Percentiles rank a stretch among this genome's conserved stretches.
These are phyloP conservation scores for Galerina marginata DNA, from an alignment of 768 basidiomycete species.

Conservation along the genomic window DNA sequence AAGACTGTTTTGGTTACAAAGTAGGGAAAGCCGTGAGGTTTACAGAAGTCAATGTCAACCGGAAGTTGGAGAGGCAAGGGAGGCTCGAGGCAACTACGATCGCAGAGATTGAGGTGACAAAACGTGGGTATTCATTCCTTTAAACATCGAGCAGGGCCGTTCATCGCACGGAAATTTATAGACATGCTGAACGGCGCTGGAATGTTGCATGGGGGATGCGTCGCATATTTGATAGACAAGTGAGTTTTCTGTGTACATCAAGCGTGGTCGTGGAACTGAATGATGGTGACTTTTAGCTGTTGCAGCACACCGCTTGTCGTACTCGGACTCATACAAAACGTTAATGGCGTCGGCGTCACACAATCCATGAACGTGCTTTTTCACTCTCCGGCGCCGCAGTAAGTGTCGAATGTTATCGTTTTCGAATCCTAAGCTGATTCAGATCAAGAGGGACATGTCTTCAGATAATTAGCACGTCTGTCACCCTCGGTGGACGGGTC, in stretches of 20 bases:
- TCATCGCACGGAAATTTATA: slow-evolving; percentile 27
- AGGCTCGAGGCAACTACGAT: slow-evolving; percentile 64
- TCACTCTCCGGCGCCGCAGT: slow-evolving; percentile 71
- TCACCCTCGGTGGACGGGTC: slow-evolving; percentile 69
- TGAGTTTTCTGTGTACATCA: slow-evolving; percentile 32
- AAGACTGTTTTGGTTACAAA: slow-evolving; percentile 63
- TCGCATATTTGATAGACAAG: slow-evolving; percentile 80
- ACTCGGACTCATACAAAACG: slow-evolving; percentile 60
- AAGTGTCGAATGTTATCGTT: slow-evolving; percentile 30
- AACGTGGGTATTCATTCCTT: slow-evolving; percentile 47
- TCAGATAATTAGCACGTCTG: slow-evolving; percentile 64
- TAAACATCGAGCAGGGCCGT: slow-evolving; percentile 3
- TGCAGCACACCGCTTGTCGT: slow-evolving; percentile 72
- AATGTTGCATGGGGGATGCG: slow-evolving; percentile 77
- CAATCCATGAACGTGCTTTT: slow-evolving; percentile 73
- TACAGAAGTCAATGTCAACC: slow-evolving; percentile 59
- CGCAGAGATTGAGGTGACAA: slow-evolving; percentile 66
- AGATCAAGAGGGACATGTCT: slow-evolving; percentile 58
- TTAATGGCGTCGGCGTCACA: slow-evolving; percentile 78
- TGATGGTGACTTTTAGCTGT: slow-evolving; percentile 44
- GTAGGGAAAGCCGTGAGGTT: slow-evolving; percentile 67
- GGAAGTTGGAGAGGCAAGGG: slow-evolving; percentile 51
- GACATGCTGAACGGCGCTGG: slow-evolving; percentile 80
- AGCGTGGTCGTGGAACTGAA: background rate
- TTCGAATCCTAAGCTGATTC: slow-evolving; percentile 7